Evolutionary conservation across 306 rosid genomes (phyloP).

Genomic region (Clitoria ternatea): DNA sequence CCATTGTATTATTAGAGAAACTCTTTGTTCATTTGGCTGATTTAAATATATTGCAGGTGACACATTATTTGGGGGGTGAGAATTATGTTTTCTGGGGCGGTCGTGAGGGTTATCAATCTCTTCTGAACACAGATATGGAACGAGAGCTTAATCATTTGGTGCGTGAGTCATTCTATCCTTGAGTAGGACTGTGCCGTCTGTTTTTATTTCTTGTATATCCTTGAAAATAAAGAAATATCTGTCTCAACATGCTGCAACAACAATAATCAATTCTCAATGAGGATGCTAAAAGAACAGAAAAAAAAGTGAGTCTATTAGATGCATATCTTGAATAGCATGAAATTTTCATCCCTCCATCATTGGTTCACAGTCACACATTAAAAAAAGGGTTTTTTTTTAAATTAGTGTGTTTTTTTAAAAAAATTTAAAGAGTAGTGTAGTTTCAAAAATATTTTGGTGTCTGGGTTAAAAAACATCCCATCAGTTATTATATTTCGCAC

Average conservation of each 20-base stretch:
- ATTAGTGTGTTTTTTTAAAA: too few species aligned
- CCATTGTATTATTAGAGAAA: background rate
- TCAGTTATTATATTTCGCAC: too few species aligned
- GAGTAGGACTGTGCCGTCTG: background rate
- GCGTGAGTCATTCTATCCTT: slow-evolving; percentile 3
- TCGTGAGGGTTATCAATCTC: slow-evolving; percentile 94
- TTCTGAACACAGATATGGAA: slow-evolving; percentile 96
- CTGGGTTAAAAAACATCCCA: too few species aligned
- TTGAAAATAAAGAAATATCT: slow-evolving; percentile 2
- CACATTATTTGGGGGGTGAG: slow-evolving; percentile 91
- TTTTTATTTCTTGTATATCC: background rate
- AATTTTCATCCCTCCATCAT: background rate
- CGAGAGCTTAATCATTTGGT: slow-evolving; percentile 93
- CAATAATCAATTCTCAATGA: background rate
- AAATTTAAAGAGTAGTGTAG: too few species aligned
- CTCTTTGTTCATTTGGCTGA: slow-evolving; percentile 16
- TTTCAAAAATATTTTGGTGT: too few species aligned
- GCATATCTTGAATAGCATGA: background rate
- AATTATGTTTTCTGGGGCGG: slow-evolving; percentile 99
- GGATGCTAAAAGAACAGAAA: background rate
- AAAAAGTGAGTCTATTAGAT: background rate
- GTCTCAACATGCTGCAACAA: background rate
- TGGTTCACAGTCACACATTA: background rate
- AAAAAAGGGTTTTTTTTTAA: too few species aligned
- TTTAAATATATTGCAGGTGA: slow-evolving; percentile 54